phyloP scores from a whole-genome alignment of 306 rosid genomes.

The Trifolium repens region DNA sequence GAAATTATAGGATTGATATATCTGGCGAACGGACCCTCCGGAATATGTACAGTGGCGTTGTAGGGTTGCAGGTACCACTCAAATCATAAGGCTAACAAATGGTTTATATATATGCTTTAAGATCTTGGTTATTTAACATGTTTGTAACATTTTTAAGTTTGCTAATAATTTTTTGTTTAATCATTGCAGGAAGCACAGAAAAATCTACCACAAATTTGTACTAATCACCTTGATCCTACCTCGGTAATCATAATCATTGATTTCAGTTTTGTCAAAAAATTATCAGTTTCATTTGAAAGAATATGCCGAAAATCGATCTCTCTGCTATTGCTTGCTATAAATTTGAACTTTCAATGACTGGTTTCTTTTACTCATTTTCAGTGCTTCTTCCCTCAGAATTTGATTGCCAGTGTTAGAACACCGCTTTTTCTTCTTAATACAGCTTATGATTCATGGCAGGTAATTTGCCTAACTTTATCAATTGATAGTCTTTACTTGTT shows the following conservation, averaged over 20 bases:
- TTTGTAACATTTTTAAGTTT: background rate
- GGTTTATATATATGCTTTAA: background rate
- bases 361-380: constrained; percentile 40
- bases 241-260: constrained; percentile 60
- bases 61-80: constrained; percentile 73
- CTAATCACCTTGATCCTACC: constrained; percentile 76
- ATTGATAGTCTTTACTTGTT: constrained; percentile 1
- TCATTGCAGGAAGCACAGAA: constrained; percentile 68
- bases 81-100: background rate
- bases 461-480: constrained; percentile 39
- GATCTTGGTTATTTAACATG: background rate
- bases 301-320: constrained; percentile 14
- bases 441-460: constrained; percentile 99
- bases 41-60: constrained; percentile 70
- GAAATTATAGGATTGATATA: constrained; percentile 62
- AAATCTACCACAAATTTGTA: constrained; percentile 74
- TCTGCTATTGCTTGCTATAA: constrained; percentile 8
- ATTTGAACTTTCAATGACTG: constrained; percentile 35
- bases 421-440: constrained; percentile 91
- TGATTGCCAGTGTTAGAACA: constrained; percentile 67
- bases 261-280: background rate
- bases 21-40: constrained; percentile 73
- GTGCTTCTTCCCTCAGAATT: constrained; percentile 97
- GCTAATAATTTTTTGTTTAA: constrained; percentile 30
- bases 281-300: constrained; percentile 31